phyloP scores from a whole-genome alignment of 164 flowering plant species.

The Tetracentron sinense region DNA sequence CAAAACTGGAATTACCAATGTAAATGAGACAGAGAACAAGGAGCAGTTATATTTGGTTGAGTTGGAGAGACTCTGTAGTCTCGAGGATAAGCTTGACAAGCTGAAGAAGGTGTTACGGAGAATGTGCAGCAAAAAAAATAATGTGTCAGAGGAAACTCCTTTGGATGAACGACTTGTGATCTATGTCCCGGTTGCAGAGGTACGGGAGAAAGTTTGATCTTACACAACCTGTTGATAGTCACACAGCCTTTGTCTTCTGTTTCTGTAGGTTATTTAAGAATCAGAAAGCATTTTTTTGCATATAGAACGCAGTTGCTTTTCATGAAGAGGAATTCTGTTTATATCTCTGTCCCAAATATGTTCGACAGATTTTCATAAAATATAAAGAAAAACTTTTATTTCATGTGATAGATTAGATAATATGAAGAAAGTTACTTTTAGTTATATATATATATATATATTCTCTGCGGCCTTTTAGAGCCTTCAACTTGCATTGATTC shows the following conservation, averaged over 20 bases:
- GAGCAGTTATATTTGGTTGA: constrained; percentile 37
- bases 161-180: constrained; percentile 28
- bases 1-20: constrained; percentile 2
- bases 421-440: too few species aligned
- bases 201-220: constrained; percentile 52
- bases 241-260: background rate
- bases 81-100: constrained; percentile 39
- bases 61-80: constrained; percentile 65
- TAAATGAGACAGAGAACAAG: constrained; percentile 13
- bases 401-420: too few species aligned
- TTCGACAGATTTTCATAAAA: background rate
- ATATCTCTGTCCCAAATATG: background rate
- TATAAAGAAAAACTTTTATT: too few species aligned
- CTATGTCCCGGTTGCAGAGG: constrained; percentile 71
- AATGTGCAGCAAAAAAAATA: constrained; percentile 21
- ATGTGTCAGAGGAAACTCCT: constrained; percentile 16
- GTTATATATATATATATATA: too few species aligned
- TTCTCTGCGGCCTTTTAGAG: too few species aligned
- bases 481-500: too few species aligned
- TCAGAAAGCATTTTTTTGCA: too few species aligned
- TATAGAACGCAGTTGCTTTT: too few species aligned
- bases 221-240: background rate
- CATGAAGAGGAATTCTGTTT: too few species aligned
- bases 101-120: constrained; percentile 36
- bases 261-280: background rate